Evolutionary conservation across 1,284 basidiomycete genomes (phyloP).

Genomic region (Puccinia coronata): DNA sequence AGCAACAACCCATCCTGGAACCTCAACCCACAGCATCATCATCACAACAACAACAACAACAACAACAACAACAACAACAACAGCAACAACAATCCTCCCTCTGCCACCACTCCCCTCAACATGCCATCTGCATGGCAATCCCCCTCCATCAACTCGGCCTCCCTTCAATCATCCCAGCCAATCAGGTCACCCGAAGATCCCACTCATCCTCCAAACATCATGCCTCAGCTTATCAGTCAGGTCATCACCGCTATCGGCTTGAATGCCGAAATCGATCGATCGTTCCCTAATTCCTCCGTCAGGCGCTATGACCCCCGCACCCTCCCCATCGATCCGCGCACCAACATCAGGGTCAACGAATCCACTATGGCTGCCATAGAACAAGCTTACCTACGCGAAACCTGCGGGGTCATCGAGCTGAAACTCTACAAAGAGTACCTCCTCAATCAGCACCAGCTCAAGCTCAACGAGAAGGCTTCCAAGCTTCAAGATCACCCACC

Average conservation of each 20-base stretch:
- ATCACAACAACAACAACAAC: slow-evolving; percentile 22
- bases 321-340: slow-evolving; percentile 45
- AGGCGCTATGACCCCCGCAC: slow-evolving; percentile 44
- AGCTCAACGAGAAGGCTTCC: slow-evolving; percentile 21
- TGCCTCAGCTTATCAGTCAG: slow-evolving; percentile 33
- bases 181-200: slow-evolving; percentile 18
- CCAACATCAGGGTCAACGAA: slow-evolving; percentile 26
- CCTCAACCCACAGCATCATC: slow-evolving; percentile 21
- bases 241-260: slow-evolving; percentile 47
- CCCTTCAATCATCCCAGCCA: slow-evolving; percentile 12
- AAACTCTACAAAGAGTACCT: slow-evolving; percentile 49
- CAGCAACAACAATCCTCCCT: slow-evolving; percentile 14
- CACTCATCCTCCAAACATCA: slow-evolving; percentile 9
- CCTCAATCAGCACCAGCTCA: slow-evolving; percentile 40
- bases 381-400: slow-evolving; percentile 39
- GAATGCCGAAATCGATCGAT: slow-evolving; percentile 46
- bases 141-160: slow-evolving; percentile 21
- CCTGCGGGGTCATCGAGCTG: slow-evolving; percentile 34
- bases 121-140: not conserved
- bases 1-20: slow-evolving; percentile 5
- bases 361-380: slow-evolving; percentile 38
- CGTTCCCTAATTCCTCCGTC: slow-evolving; percentile 18
- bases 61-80: too few relatives aligned
- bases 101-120: not conserved
- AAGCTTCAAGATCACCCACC: slow-evolving; percentile 9